Base-by-base conservation (phyloP, 2,329 filamentous ascomycete genomes). In the Alternaria burnsii region DNA sequence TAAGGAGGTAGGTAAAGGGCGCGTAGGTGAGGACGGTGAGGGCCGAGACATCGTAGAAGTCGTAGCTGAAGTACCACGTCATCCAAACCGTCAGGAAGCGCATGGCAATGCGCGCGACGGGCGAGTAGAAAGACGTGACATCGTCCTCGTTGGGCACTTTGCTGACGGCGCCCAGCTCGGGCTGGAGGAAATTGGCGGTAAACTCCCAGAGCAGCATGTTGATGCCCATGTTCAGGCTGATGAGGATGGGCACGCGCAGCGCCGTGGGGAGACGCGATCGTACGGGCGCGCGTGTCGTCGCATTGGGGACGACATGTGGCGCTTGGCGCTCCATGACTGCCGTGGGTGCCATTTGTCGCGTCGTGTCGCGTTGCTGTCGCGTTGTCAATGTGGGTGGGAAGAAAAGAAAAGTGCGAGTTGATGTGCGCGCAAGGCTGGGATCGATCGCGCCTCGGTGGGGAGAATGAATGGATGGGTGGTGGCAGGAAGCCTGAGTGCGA, bases 1-100 rank as follows among this genome's bases (percentile, higher is more conserved):
- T 84, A 28, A 97, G 83, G 43, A 97, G 88, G 74, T 91, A 91
- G 63, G 91, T 87, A 70, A 88, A 87, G 43, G 94, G 94, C 20
- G 90, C 86, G 78, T 93, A 89, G 56, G 90, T 89, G 42, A 97
- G 82, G 62, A 92, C 68, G 5, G 79, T 78, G 43, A 84, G 77
- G 20, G 77, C 76, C 47, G 76, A 71, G 56, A 83, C 76, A 67
- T 84, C 82, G 59, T 80, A 72, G 67, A 58, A 88, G 77, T 96
- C 92, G 75, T 91, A 91, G 64, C 88, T 84, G 43, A 88, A 83
- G 69, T 86, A 86, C 92, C 93, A 97, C 47, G 87, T 89, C 47
- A 94, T 73, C 24, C 83, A 87, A 54, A 97, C 83, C 76, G 93
- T 89, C 47, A 88, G 77, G 38, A 82, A 76, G 86, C 91, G 84